Evolutionary conservation across 305 asterid species (phyloP), one percentile per base, ranked within the genome.

Genomic region (Coffea humblotiana): DNA sequence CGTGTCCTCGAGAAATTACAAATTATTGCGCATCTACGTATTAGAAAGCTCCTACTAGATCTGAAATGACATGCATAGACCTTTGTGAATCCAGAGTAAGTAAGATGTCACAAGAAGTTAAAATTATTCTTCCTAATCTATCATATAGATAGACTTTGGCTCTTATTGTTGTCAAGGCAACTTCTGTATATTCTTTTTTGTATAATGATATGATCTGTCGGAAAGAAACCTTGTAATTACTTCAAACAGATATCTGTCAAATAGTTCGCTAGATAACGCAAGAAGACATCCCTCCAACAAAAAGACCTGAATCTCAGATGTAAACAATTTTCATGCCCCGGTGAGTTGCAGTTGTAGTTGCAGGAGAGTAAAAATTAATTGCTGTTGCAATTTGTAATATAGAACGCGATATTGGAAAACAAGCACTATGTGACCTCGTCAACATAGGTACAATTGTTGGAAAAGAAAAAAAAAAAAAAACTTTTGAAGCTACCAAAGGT

Each of bases 401-500:
- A 29, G 18, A 54, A 54, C 23, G 25, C 16, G 19, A 58, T 32
- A 56, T 29, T 29, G 13, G 25, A 25, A 60, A 77, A 63, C 74
- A 66, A 80, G 43, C 6, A 37, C 71, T 70, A 75, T 76, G 76
- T 83, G 78, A 84, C 83, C 77, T 29, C 32, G 1, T 29, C 32
- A 29, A 47, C 23, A 63, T 16, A 67, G 14, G 7, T 14, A 32
- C 6, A 16, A 16, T n/a, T 65, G 61, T 2, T 66, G 71, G 64
- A 72, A 65, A 29, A 29, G 29, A 29, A 29, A 29, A 29, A 29
- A 29, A 29, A 29, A 29, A 29, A 29, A 29, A 29, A 82, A 76
- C 78, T 82, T 82, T 77, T 75, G 72, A 86, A 78, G 82, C 84
- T 78, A 68, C 83, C 84, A 72, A 81, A 79, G 79, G 81, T 81